Evolutionary conservation across 2,329 filamentous ascomycete genomes (phyloP), one percentile per base, ranked within the genome.

Genomic region (Aspergillus phoenicis): DNA sequence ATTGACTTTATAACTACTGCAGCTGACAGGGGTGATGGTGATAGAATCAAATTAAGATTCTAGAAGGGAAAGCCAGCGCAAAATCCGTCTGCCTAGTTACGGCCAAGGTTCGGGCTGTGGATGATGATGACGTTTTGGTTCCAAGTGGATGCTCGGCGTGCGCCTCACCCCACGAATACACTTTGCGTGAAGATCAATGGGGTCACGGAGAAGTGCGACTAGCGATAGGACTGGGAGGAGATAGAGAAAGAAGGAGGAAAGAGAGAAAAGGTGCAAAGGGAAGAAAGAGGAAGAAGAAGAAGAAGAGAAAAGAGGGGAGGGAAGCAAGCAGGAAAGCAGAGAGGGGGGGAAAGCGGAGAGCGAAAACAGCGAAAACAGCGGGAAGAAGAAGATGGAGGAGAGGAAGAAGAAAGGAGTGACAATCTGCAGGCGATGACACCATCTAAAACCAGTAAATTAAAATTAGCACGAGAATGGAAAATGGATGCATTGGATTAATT

Each of bases 51-150:
- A 17, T 10, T 30, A 15, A 26, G 26, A 20, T 30, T 52, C 52
- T 57, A 51, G 45, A 49, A 49, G 24, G 7, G 13, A 7, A 15
- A 24, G 15, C 15, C 11, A 59, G 59, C 57, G 47, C 38, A 60
- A 57, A 73, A 73, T 68, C 64, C 65, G 71, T 74, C 71, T 74
- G 72, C 72, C 72, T 74, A 69, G 62, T 55, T 56, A 36, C 54
- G 53, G 51, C 51, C 26, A 41, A 52, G 43, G 36, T 47, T 57
- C 41, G 52, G 52, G 52, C 56, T 60, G 33, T 41, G 36, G 28
- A 63, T 36, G 45, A 66, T 66, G 66, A 66, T 67, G 66, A 68
- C 66, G 69, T 67, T 64, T 62, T 51, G 15, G 47, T 10, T 13
- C 26, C 26, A 26, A 24, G 47, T 30, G 24, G 26, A 51, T 59